These are phyloP conservation scores for Neolentinus lepideus DNA, from an alignment of 1,284 basidiomycete species.

Conservation along the genomic window DNA sequence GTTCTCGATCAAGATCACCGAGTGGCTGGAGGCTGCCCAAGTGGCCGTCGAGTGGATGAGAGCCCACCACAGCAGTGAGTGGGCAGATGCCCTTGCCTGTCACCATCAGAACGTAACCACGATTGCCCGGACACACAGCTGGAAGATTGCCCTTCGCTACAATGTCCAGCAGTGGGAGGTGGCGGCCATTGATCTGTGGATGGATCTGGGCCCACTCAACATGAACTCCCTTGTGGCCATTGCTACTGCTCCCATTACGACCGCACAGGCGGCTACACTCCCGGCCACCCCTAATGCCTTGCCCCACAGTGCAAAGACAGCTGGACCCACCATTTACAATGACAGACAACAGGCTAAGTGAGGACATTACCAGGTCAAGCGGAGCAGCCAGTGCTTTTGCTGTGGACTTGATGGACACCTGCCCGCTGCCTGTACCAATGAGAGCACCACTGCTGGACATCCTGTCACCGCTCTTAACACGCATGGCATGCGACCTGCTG, in stretches of 20 bases:
- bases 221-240: neutral
- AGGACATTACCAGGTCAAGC: neutral
- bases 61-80: neutral
- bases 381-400: conserved; percentile 18
- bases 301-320: neutral
- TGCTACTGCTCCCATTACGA: neutral
- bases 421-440: conserved; percentile 14
- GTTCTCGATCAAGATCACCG: neutral
- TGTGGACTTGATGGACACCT: conserved; percentile 19
- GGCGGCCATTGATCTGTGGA: conserved; percentile 10
- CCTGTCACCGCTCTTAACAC: conserved; percentile 10
- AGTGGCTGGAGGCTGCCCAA: neutral
- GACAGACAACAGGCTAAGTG: neutral
- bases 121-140: conserved; percentile 3
- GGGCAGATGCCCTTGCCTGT: neutral
- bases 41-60: neutral
- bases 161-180: conserved; percentile 19
- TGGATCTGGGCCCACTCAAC: conserved; percentile 12
- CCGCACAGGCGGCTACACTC: neutral
- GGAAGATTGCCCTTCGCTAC: conserved; percentile 18
- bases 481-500: conserved; percentile 3
- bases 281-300: neutral
- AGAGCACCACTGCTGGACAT: conserved; percentile 13
- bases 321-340: conserved; percentile 5
- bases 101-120: neutral